Base-by-base conservation (phyloP, 2,329 filamentous ascomycete genomes). In the Aspergillus sp. region DNA sequence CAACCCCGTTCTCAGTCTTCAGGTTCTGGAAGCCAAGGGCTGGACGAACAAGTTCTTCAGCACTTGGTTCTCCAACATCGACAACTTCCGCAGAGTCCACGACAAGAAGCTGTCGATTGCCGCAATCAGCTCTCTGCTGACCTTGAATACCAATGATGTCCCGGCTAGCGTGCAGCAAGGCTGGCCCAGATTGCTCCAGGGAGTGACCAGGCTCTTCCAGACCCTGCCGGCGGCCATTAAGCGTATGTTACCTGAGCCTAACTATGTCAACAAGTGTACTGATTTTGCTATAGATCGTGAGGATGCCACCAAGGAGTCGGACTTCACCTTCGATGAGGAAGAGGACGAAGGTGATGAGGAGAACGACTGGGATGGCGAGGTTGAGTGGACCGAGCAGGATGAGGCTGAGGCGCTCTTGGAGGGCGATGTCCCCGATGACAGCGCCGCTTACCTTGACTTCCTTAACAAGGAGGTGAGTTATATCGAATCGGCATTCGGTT, bases 31-130 rank as follows among this genome's bases (percentile, higher is more conserved):
- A 80, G 80, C 84, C 56, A 94, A 96, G 71, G 89, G 87, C 62
- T 97, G 93, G 94, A 98, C 95, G 6, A 98, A 98, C 80, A 96
- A 96, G 74, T 99, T 99, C 81, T 99, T 99, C 82, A 97, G 91
- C 78, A 81, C 96, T 61, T 99, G 95, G 95, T 99, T 99, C 77
- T 91, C 91, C 45, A 96, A 89, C 79, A 99, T 99, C 80, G 90
- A 96, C 64, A 89, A 87, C 71, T 98, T 99, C 80, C 91, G 87
- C 55, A 87, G 95, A 45, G 95, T 99, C 2, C 95, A 99, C 75
- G 95, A 99, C 82, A 99, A 99, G 86, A 99, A 97, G 83, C 84
- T 99, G 25, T 97, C 92, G 64, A 97, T 99, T 69, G 91, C 93
- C 17, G 94, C 93, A 50, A 98, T 99, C 69, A 89, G 91, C 61